Base-by-base conservation (phyloP, 164 flowering plant species). In the Chimonanthus salicifolius region DNA sequence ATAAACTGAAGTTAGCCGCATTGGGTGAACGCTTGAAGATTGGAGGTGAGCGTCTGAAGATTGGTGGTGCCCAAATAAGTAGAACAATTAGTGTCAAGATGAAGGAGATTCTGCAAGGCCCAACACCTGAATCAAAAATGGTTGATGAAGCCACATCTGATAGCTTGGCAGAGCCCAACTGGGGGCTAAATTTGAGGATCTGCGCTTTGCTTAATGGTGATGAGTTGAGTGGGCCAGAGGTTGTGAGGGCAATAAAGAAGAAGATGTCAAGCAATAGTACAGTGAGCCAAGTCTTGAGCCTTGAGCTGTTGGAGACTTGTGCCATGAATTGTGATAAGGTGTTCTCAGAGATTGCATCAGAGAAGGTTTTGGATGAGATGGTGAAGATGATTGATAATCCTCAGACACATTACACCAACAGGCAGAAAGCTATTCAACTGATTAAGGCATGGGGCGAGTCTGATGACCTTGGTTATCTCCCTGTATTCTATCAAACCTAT, bases 331-430 rank as follows among this genome's bases (percentile, higher is more conserved):
- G 98, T 70, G 97, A 94, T 75, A 92, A 92, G 87, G 94, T 92
- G 48, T 89, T 87, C 77, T 90, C 94, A 0, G 93, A 87, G 78
- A 85, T 94, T 58, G 98, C 97, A 10, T 92, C 98, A 20, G 97
- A 92, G 86, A 92, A 87, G 82, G 86, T 94, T 67, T 74, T 94
- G 86, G 98, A 94, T 58, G 97, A 94, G 78, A 90, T 94, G 94
- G 91, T 90, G 73, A 86, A 67, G 85, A 66, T 92, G 88, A 87
- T 94, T 69, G 92, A 94, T 47, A 84, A 85, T 73, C 87, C 87
- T 0, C 83, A 75, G 80, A 80, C 87, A 0, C 87, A 85, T 76
- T 72, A 72, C 6, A 78, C 72, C 60, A 77, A 64, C 69, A 80
- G 85, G 71, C 70, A 76, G 54, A 85, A 84, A 78, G 93, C 90